Evolutionary conservation across 73 alveolate species (phyloP).

Genomic region (Stentor roeselii): DNA sequence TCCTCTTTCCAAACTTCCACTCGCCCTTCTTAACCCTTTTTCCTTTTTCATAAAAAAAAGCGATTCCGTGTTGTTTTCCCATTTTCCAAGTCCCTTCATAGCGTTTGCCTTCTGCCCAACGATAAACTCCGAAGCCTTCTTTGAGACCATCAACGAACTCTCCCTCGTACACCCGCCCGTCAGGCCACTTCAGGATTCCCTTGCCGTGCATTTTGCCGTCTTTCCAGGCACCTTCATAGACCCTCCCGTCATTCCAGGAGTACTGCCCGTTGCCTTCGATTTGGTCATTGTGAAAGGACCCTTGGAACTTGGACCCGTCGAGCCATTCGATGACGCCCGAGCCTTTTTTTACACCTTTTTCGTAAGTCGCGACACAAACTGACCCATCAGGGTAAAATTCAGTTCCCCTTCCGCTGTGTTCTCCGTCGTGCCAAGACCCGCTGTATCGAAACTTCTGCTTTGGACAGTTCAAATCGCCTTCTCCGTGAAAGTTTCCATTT

Average conservation of each 20-base stretch:
- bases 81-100: slow-evolving; percentile 63
- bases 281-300: slow-evolving; percentile 38
- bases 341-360: slow-evolving; percentile 67
- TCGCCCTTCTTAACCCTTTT: too few species aligned
- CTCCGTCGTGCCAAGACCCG: slow-evolving; percentile 47
- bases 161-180: slow-evolving; percentile 60
- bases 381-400: slow-evolving; percentile 59
- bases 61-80: slow-evolving; percentile 65
- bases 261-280: slow-evolving; percentile 47
- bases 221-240: slow-evolving; percentile 64
- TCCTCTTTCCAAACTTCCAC: too few species aligned
- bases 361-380: slow-evolving; percentile 60
- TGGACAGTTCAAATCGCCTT: background rate
- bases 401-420: slow-evolving; percentile 37
- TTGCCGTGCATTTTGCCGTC: slow-evolving; percentile 69
- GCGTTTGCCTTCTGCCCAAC: slow-evolving; percentile 64
- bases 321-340: slow-evolving; percentile 61
- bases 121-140: slow-evolving; percentile 49
- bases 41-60: too few species aligned
- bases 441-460: slow-evolving; percentile 8
- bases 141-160: slow-evolving; percentile 35
- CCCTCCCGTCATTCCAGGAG: slow-evolving; percentile 55
- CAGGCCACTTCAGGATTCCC: slow-evolving; percentile 62
- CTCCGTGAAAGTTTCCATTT: background rate
- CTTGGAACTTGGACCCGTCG: slow-evolving; percentile 59